Percentiles rank a stretch among this genome's conserved stretches.
Evolutionary conservation across 2,329 filamentous ascomycete species (phyloP).

Genomic region (Venturia aucupariae): DNA sequence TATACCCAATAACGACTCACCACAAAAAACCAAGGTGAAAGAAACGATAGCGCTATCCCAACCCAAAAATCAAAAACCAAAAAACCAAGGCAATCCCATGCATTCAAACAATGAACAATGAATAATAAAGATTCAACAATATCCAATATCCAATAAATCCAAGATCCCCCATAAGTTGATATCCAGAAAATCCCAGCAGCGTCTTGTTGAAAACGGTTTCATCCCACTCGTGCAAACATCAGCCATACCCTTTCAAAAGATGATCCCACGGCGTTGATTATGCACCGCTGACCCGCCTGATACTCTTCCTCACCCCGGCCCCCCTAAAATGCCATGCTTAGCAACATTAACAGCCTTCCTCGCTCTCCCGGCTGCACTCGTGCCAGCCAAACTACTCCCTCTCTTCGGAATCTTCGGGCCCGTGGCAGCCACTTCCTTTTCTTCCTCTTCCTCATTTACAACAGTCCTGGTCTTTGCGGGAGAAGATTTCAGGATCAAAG

Average conservation of each 20-base stretch:
- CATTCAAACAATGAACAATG: no score
- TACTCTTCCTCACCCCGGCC: background rate
- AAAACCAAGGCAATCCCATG: no score
- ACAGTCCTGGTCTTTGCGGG: background rate
- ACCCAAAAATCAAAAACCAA: no score
- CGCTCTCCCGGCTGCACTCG: background rate
- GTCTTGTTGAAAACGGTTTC: background rate
- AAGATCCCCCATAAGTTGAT: background rate
- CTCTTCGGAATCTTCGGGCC: constrained; percentile 2
- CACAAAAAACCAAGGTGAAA: no score
- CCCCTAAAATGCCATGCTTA: background rate
- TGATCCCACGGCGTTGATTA: no score
- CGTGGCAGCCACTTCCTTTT: background rate
- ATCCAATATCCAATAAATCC: background rate
- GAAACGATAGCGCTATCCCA: no score
- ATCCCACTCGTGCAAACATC: background rate
- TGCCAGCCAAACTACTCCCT: background rate
- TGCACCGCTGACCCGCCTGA: background rate
- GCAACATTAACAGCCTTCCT: background rate
- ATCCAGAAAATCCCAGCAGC: background rate
- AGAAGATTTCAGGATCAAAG: background rate
- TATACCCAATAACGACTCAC: no score
- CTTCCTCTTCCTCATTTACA: background rate
- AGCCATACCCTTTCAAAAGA: background rate
- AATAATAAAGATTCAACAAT: no score